Conservation (phyloP, 352 stramenopile genomes). For the Phytophthora fragariaefolia region DNA sequence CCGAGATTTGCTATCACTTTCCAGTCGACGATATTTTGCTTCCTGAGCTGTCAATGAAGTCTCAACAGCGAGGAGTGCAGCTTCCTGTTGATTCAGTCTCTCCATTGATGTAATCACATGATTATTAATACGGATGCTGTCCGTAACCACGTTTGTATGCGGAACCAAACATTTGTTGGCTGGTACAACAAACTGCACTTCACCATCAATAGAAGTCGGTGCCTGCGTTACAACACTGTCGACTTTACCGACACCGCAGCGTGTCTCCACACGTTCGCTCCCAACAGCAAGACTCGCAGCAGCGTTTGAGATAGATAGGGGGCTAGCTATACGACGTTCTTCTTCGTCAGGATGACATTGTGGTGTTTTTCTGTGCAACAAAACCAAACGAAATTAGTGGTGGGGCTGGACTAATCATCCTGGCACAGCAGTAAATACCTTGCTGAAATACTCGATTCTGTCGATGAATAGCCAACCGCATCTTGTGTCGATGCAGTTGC, state of each 20-base stretch:
- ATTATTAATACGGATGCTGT: conserved; percentile 41
- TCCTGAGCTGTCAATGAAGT: conserved; percentile 33
- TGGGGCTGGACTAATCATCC: neutral
- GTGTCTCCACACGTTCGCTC: neutral
- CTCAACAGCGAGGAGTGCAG: conserved; percentile 24
- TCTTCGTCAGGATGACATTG: neutral
- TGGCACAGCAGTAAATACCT: conserved; percentile 25
- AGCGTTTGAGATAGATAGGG: conserved; percentile 6
- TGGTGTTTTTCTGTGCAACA: conserved; percentile 20
- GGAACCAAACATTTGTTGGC: neutral
- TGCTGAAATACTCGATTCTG: conserved; percentile 1
- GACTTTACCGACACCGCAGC: neutral
- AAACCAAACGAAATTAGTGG: conserved; percentile 1
- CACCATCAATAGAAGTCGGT: neutral
- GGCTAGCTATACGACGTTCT: conserved; percentile 22
- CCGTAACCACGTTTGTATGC: conserved; percentile 19
- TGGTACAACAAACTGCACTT: neutral
- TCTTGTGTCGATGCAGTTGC: neutral
- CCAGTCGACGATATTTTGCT: conserved; percentile 31
- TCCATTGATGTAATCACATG: conserved; percentile 43
- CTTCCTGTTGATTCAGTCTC: conserved; percentile 33
- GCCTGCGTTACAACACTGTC: neutral
- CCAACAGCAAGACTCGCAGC: neutral
- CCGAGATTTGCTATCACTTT: conserved; percentile 27
- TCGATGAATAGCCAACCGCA: neutral